Evolutionary conservation across 768 basidiomycete genomes (phyloP).

Genomic region (Pisolithus microcarpus): DNA sequence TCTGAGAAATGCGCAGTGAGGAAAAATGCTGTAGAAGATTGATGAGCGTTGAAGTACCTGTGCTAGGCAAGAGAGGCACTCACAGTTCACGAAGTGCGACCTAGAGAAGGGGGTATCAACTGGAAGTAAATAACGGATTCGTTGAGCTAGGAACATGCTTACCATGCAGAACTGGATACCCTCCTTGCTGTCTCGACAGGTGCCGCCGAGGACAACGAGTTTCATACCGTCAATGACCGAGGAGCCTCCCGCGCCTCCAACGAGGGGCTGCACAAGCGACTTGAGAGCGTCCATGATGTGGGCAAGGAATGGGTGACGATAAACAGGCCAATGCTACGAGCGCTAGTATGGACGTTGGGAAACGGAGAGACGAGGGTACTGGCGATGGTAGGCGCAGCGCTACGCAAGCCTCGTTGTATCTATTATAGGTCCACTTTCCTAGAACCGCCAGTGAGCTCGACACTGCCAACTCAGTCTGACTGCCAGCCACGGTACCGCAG

Average conservation of each 20-base stretch:
- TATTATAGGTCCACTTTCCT: not conserved
- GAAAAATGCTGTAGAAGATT: conserved; percentile 59
- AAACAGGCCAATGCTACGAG: conserved; percentile 34
- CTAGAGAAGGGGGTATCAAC: conserved; percentile 28
- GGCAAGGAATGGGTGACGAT: conserved; percentile 15
- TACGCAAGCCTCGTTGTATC: conserved; percentile 13
- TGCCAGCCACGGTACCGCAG: conserved; percentile 6
- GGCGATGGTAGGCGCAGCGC: conserved; percentile 10
- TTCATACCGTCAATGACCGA: conserved; percentile 86
- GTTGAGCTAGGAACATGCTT: conserved; percentile 16
- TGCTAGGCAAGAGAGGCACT: conserved; percentile 23
- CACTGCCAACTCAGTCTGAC: not conserved
- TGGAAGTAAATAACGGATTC: conserved; percentile 1
- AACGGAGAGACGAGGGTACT: conserved; percentile 17
- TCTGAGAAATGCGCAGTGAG: conserved; percentile 86
- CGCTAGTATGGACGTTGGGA: conserved; percentile 13
- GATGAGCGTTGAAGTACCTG: conserved; percentile 1
- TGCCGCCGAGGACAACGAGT: conserved; percentile 82
- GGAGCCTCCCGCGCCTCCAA: conserved; percentile 65
- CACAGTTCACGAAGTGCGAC: conserved; percentile 85
- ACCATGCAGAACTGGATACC: conserved; percentile 80
- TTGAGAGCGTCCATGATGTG: conserved; percentile 68
- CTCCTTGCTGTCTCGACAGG: conserved; percentile 81
- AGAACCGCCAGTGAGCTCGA: not conserved
- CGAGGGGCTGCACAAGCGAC: conserved; percentile 75